Evolutionary conservation across 768 basidiomycete genomes (phyloP).

Genomic region (Leccinellum rugosiceps): DNA sequence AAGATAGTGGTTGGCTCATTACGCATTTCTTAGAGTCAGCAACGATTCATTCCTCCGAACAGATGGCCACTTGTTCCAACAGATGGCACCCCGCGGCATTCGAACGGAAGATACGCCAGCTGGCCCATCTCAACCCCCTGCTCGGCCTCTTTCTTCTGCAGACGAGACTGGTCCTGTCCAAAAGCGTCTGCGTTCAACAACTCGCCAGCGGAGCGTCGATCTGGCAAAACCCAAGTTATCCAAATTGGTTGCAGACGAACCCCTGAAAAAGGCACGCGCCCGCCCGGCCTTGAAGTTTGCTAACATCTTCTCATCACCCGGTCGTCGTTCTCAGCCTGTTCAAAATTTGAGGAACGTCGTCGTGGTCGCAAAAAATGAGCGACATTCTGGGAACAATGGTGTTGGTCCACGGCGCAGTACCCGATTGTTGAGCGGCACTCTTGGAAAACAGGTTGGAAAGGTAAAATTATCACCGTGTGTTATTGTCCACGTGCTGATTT

Average conservation of each 20-base stretch:
- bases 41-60: constrained; percentile 53
- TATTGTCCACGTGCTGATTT: constrained; percentile 5
- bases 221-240: constrained; percentile 52
- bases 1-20: constrained; percentile 1
- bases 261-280: constrained; percentile 88
- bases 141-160: constrained; percentile 74
- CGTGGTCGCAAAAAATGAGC: constrained; percentile 50
- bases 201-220: constrained; percentile 50
- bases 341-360: constrained; percentile 58
- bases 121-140: constrained; percentile 45
- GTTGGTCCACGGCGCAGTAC: constrained; percentile 67
- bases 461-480: constrained; percentile 33
- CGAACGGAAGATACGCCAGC: constrained; percentile 40
- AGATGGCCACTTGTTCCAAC: constrained; percentile 58
- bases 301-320: constrained; percentile 85
- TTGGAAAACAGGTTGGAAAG: constrained; percentile 55
- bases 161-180: constrained; percentile 78
- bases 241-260: constrained; percentile 64
- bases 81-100: constrained; percentile 37
- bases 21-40: constrained; percentile 41
- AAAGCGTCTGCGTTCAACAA: constrained; percentile 70
- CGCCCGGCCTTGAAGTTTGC: constrained; percentile 84
- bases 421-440: constrained; percentile 59
- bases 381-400: constrained; percentile 40
- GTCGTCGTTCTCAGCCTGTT: constrained; percentile 74